phyloP scores from a whole-genome alignment of 192 early-diverging fungal species.

The Entrophospora sp. region DNA sequence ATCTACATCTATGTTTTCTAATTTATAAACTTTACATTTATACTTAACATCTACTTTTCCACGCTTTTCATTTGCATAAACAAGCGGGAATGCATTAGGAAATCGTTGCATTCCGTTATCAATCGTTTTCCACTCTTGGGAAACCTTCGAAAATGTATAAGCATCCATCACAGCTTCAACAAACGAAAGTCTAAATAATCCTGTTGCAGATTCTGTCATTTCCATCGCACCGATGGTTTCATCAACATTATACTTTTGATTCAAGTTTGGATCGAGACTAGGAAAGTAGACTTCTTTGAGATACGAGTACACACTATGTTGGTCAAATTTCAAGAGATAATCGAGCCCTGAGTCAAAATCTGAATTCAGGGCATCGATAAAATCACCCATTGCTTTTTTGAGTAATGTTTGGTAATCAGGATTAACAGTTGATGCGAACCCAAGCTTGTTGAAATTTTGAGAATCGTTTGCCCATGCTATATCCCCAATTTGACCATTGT shows the following conservation, averaged over 20 bases:
- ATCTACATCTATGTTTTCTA: not conserved
- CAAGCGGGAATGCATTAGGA: constrained; percentile 21
- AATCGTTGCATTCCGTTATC: constrained; percentile 26
- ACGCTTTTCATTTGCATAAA: constrained; percentile 8
- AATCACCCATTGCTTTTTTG: not conserved
- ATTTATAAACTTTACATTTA: constrained; percentile 15
- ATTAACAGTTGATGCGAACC: no score
- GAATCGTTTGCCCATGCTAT: no score
- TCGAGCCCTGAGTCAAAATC: not conserved
- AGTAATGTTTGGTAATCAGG: no score
- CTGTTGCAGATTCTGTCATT: not conserved
- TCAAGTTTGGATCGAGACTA: not conserved
- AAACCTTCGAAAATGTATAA: constrained; percentile 13
- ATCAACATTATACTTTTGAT: not conserved
- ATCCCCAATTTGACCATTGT: no score
- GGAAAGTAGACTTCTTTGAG: not conserved
- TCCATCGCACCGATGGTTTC: not conserved
- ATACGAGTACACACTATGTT: not conserved
- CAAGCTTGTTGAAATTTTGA: no score
- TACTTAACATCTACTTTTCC: constrained; percentile 16
- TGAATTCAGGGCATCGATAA: not conserved
- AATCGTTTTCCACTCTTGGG: constrained; percentile 16
- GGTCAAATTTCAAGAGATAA: not conserved
- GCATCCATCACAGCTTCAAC: not conserved
- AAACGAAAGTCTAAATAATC: not conserved